Evolutionary conservation across 768 basidiomycete species (phyloP).

Genomic region (Trametes cingulata): DNA sequence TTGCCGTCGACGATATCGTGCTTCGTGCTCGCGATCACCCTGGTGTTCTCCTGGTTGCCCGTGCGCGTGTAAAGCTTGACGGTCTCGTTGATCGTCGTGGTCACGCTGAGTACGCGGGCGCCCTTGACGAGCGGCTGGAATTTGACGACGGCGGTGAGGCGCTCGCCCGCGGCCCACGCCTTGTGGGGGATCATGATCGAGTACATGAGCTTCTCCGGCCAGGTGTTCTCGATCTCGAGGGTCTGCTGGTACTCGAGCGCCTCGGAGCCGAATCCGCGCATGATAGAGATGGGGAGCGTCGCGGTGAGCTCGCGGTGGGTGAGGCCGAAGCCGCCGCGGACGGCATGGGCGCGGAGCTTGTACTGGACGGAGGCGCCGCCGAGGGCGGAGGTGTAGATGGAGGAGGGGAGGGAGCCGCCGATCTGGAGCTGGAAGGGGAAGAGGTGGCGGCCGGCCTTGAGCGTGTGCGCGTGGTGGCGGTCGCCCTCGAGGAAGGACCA

Average conservation of each 20-base stretch:
- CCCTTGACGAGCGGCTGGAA: conserved; percentile 89
- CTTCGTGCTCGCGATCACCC: conserved; percentile 58
- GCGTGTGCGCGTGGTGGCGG: conserved; percentile 76
- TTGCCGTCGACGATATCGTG: conserved; percentile 70
- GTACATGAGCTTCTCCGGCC: conserved; percentile 98
- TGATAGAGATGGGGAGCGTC: conserved; percentile 59
- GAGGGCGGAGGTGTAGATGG: conserved; percentile 53
- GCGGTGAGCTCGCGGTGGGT: conserved; percentile 59
- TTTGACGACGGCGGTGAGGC: conserved; percentile 78
- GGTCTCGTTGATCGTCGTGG: conserved; percentile 73
- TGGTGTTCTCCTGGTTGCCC: conserved; percentile 59
- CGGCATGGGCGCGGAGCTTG: conserved; percentile 85
- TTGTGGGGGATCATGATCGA: conserved; percentile 92
- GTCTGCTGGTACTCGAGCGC: conserved; percentile 96
- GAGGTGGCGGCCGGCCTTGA: conserved; percentile 92
- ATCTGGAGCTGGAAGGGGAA: conserved; percentile 92
- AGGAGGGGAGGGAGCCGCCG: conserved; percentile 83
- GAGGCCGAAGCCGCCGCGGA: conserved; percentile 67
- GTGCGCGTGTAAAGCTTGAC: conserved; percentile 59
- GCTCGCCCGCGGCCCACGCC: conserved; percentile 92
- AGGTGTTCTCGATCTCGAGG: conserved; percentile 93
- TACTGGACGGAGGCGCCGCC: conserved; percentile 76
- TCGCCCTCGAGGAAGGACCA: conserved; percentile 92
- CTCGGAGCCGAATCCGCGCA: conserved; percentile 75
- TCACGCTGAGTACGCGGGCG: conserved; percentile 64